Evolutionary conservation across 495 filamentous ascomycete genomes (phyloP), one percentile per base, ranked within the genome.

Genomic region (Cercophora newfieldiana): DNA sequence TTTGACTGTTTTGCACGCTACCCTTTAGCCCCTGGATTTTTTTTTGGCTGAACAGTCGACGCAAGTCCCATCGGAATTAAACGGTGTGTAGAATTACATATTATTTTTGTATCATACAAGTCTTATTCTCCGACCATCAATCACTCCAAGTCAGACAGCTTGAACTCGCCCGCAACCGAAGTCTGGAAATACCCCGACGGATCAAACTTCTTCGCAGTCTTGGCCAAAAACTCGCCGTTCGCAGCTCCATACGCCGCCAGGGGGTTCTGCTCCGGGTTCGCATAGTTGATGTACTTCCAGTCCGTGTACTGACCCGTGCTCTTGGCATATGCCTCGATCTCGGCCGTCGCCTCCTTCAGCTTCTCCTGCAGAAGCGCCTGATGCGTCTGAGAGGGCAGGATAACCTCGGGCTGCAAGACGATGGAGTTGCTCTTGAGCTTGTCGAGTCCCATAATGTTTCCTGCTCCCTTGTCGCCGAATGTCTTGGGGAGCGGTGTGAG

Each of bases 201-300:
- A 37, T 73, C 71, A 47, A 67, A 71, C 26, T 68, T 71, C 24
- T 33, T 53, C 0, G 64, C 56, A 5, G 68, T 61, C 16, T 61
- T 26, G 37, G 49, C 64, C 12, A 73, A 54, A 28, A 63, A 69
- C 8, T 66, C 50, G 22, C 71, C 21, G 8, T 69, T 71, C 18
- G 62, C 67, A 1, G 25, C n/a, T 0, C 72, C 72, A 50, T 74
- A 74, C 3, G 61, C 63, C 0, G 54, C 60, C 4, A 74, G 55
- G 2, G 69, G 69, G 30, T 69, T 65, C 49, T 74, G 72, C 19
- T 70, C 64, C 6, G 53, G 56, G 29, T 76, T 75, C 3, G 82
- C 82, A 68, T 87, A 79, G 63, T 82, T 82, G 30, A 78, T 44
- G 67, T 79, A 81, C 18, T 68, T 24, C 37, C 69, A 84, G 7